Base-by-base conservation (phyloP, 1,284 basidiomycete species). In the Sporisorium scitamineum region DNA sequence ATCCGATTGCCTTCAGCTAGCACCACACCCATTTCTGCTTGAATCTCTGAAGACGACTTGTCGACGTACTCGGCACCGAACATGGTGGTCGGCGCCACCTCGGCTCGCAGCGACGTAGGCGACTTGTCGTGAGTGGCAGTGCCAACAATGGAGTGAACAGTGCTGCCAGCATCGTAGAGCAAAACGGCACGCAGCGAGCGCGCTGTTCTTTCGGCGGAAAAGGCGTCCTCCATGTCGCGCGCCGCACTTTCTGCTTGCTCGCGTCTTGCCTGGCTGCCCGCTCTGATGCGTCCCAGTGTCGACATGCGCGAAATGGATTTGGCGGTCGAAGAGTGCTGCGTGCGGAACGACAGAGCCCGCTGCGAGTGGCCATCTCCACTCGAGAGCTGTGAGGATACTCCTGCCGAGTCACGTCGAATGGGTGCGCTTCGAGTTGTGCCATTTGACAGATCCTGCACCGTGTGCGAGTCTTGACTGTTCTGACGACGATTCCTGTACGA, bases 1-100 rank as follows among this genome's bases (percentile, higher is more conserved):
- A 81, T 67, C 20, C 80, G 61, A 31, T 65, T 56, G 27, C 78
- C 76, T 47, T 81, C 80, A 22, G 64, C 69, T 44, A 77, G 65
- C 6, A 81, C 78, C 16, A 80, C 77, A 26, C 57, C 52, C 14
- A 80, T 80, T 62, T 81, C 79, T 29, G 80, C 80, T 41, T 66
- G 60, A 29, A 81, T 75, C 60, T 81, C 80, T n/a, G 60, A 52
- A n/a, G 70, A 57, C 5, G 62, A 41, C 44, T 73, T 73, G 42
- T 68, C 67, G 5, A 58, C 63, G 52, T 80, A 80, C 65, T 78
- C 72, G 32, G 66, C 61, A 22, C 78, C 76, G 42, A 73, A 73
- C 54, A 80, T 61, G 29, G 59, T 59, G 0, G 62, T 54, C 5
- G 71, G 59, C 29, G 67, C 72, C 44, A 53, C 52, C 13, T 67